These are phyloP conservation scores for Cladobotryum mycophilum DNA, from an alignment of 2,329 filamentous ascomycete species.

Conservation along the genomic window DNA sequence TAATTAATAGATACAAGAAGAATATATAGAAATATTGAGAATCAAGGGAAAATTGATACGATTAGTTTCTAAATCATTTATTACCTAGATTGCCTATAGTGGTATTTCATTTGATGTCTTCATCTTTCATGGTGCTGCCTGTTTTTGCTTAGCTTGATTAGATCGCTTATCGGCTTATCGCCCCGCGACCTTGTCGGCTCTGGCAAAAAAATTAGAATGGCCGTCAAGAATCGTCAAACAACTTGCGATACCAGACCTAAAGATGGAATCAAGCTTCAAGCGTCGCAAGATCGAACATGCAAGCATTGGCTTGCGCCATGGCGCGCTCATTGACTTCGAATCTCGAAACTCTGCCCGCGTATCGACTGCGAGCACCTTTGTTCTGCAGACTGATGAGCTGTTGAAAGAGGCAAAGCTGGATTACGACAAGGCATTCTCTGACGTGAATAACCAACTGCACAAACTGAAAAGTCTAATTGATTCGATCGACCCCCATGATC, in stretches of 20 bases:
- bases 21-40: too few species aligned
- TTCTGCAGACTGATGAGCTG: conserved; percentile 55
- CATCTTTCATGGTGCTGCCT: not conserved
- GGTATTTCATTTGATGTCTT: not conserved
- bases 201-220: conserved; percentile 2
- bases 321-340: conserved; percentile 36
- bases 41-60: too few species aligned
- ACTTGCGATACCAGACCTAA: conserved; percentile 5
- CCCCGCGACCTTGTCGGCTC: not conserved
- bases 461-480: conserved; percentile 49
- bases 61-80: too few species aligned
- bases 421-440: conserved; percentile 42
- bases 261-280: conserved; percentile 43
- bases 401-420: conserved; percentile 49
- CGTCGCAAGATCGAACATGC: conserved; percentile 42
- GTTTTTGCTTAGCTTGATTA: not conserved
- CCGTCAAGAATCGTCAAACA: not conserved
- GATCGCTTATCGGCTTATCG: not conserved
- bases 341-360: conserved; percentile 33
- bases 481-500: conserved; percentile 41
- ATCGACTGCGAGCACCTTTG: conserved; percentile 47
- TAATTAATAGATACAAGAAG: too few species aligned
- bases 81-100: too few species aligned
- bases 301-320: conserved; percentile 27
- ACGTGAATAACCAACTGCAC: conserved; percentile 44